A percentile compares a stretch with the other conserved stretches of the same genome.
Conservation (phyloP, 345 rosid species). For the Pugionium cornutum region DNA sequence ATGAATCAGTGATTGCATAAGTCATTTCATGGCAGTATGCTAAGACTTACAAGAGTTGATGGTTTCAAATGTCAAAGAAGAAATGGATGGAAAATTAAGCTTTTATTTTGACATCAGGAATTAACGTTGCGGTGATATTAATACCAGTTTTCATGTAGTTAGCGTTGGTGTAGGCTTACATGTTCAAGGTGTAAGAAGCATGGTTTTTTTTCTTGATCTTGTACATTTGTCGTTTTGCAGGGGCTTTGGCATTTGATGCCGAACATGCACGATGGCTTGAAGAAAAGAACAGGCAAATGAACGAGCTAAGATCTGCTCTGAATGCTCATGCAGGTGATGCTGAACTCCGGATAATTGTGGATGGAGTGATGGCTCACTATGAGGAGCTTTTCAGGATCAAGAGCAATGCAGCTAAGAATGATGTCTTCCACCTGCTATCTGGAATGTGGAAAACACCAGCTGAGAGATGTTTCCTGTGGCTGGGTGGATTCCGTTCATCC, state of each 20-base stretch:
- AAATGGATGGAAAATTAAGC: background rate
- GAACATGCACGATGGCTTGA: constrained; percentile 89
- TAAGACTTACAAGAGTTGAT: background rate
- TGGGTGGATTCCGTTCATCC: constrained; percentile 93
- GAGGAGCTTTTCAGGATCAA: constrained; percentile 80
- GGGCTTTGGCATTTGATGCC: constrained; percentile 87
- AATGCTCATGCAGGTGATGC: constrained; percentile 85
- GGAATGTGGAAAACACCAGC: constrained; percentile 99
- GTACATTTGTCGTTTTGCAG: constrained; percentile 39
- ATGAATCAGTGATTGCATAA: constrained; percentile 15
- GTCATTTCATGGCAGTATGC: constrained; percentile 16
- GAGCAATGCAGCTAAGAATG: constrained; percentile 81
- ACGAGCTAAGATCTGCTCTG: constrained; percentile 83
- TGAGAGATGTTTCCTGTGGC: constrained; percentile 92
- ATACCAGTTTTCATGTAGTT: background rate
- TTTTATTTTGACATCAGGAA: too few species aligned
- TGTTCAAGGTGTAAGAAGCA: background rate
- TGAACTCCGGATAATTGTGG: constrained; percentile 79
- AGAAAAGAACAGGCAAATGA: constrained; percentile 69
- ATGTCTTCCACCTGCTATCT: constrained; percentile 87
- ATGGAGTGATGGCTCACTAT: constrained; percentile 60
- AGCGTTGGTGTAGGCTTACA: background rate
- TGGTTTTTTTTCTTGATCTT: constrained; percentile 22
- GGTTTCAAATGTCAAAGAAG: constrained; percentile 18
- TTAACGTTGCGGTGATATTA: constrained; percentile 1